A percentile compares a stretch with the other conserved stretches of the same genome.
phyloP scores from a whole-genome alignment of 2,329 filamentous ascomycete genomes.

The Apiospora rasikravindrae region DNA sequence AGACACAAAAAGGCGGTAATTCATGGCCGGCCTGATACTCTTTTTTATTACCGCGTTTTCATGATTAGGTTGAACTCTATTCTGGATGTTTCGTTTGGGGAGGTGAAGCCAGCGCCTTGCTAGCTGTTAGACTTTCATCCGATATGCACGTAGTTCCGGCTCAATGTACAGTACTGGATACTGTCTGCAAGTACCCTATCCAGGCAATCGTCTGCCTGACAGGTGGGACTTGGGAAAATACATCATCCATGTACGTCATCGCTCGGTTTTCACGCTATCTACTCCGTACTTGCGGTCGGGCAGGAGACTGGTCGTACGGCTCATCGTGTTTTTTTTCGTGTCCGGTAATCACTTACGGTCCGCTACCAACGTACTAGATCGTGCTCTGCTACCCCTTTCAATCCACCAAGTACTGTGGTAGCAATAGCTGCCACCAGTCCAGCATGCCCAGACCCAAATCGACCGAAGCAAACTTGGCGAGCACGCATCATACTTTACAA shows the following conservation, averaged over 20 bases:
- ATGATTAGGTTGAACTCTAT: slow-evolving; percentile 15
- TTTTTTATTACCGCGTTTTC: slow-evolving; percentile 13
- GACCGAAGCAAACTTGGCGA: background rate
- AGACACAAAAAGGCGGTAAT: background rate
- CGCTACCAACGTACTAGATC: background rate
- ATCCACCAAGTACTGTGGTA: background rate
- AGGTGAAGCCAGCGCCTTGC: background rate
- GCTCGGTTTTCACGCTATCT: background rate
- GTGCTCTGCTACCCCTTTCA: background rate
- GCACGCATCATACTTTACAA: background rate
- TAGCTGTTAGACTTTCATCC: background rate
- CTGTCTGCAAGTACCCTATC: background rate
- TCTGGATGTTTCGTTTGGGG: background rate
- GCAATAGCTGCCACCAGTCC: no score
- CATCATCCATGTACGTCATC: background rate
- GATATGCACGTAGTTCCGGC: background rate
- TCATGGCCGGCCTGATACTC: background rate
- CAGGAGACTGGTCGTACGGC: background rate
- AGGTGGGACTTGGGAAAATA: background rate
- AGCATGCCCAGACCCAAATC: background rate
- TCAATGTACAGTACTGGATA: background rate
- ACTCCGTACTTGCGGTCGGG: background rate
- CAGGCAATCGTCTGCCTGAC: background rate
- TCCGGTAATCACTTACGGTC: background rate
- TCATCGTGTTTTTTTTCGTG: background rate